Conservation (phyloP, 2,329 filamentous ascomycete species). For the Aurifilum marmelostoma region DNA sequence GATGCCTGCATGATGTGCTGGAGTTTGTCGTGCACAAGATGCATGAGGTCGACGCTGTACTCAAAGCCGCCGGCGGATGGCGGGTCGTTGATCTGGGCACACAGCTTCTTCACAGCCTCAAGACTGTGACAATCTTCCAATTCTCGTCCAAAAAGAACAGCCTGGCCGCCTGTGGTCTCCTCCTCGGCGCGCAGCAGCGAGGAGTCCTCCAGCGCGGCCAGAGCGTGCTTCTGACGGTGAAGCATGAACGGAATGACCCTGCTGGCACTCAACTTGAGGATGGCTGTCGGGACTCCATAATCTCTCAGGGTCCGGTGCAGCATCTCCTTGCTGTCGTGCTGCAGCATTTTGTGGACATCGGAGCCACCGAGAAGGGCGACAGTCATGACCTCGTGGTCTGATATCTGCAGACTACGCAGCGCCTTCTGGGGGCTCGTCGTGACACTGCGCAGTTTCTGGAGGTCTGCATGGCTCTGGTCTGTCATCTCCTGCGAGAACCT, state of each 20-base stretch:
- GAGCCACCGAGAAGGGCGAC: constrained; percentile 21
- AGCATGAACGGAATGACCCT: constrained; percentile 36
- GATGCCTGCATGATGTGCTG: constrained; percentile 25
- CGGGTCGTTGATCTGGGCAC: constrained; percentile 29
- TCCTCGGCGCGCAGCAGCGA: neutral
- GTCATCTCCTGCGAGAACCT: constrained; percentile 39
- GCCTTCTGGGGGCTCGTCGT: constrained; percentile 1
- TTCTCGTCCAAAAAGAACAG: constrained; percentile 21
- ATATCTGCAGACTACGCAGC: constrained; percentile 4
- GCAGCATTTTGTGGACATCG: neutral
- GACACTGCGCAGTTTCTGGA: constrained; percentile 18
- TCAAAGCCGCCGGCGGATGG: neutral
- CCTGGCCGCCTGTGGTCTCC: neutral
- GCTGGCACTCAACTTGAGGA: constrained; percentile 26
- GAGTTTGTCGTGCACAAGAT: constrained; percentile 19
- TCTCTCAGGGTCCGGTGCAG: constrained; percentile 19
- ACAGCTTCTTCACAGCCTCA: constrained; percentile 34
- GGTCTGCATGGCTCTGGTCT: constrained; percentile 27
- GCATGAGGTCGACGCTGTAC: constrained; percentile 2
- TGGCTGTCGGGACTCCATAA: constrained; percentile 38
- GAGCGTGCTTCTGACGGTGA: constrained; percentile 31
- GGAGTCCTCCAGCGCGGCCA: neutral
- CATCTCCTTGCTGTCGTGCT: neutral
- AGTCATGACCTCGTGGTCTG: constrained; percentile 19
- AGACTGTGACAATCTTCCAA: constrained; percentile 28